Conservation (phyloP, 139 green algal genomes). For the Micractinium conductrix region DNA sequence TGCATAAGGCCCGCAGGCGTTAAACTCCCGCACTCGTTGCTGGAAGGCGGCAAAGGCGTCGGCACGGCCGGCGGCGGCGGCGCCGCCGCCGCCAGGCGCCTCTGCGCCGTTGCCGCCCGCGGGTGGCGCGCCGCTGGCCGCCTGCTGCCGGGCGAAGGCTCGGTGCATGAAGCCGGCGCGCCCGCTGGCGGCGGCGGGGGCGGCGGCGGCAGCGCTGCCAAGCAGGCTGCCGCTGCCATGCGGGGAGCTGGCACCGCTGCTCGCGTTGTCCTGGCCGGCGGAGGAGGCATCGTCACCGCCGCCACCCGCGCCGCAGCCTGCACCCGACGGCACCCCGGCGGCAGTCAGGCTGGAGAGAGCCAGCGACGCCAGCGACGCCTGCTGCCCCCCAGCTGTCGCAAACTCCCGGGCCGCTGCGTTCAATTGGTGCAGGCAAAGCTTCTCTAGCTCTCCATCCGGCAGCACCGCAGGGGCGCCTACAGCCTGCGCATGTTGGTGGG, state of each 20-base stretch:
- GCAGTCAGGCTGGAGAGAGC: constrained; percentile 23
- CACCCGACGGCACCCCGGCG: neutral
- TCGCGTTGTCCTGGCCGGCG: neutral
- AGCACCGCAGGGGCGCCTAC: no score
- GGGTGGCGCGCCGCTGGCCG: neutral
- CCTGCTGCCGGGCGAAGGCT: constrained; percentile 13
- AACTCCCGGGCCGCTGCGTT: constrained; percentile 40
- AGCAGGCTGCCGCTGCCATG: neutral
- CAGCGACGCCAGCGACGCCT: constrained; percentile 33
- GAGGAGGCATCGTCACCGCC: neutral
- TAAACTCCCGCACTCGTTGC: constrained; percentile 81
- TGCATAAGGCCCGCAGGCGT: constrained; percentile 78
- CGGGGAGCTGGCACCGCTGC: neutral
- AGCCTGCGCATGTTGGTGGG: no score
- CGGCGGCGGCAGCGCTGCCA: neutral
- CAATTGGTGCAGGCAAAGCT: constrained; percentile 60
- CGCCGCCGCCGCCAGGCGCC: neutral
- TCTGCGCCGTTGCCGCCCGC: neutral
- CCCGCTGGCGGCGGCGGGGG: neutral
- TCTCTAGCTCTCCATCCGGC: constrained; percentile 68
- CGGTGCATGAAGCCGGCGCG: constrained; percentile 32
- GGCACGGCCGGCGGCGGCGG: neutral
- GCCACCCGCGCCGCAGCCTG: neutral
- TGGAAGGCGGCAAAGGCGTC: constrained; percentile 47
- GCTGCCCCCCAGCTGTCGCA: constrained; percentile 20